Percentiles rank a stretch among this genome's conserved stretches.
Conservation (phyloP, 1,284 basidiomycete genomes). For the Cutaneotrichosporon cavernicola region DNA sequence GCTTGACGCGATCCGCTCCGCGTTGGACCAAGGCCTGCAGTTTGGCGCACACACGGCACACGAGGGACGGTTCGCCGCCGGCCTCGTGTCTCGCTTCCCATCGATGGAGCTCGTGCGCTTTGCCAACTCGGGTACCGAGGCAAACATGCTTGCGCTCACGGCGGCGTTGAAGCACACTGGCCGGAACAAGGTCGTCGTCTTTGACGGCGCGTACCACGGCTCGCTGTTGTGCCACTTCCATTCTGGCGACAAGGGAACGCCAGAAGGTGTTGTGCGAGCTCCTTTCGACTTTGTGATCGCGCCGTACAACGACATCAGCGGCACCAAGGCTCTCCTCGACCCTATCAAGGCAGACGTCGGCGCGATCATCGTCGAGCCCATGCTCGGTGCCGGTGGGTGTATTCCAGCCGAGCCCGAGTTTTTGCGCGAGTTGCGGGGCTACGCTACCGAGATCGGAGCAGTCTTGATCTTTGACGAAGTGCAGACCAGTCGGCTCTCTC, state of each 20-base stretch:
- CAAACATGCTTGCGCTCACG: conserved; percentile 56
- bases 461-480: conserved; percentile 59
- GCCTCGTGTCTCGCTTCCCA: conserved; percentile 31
- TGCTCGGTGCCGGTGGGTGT: conserved; percentile 54
- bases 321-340: conserved; percentile 43
- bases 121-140: conserved; percentile 54
- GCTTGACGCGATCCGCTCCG: conserved; percentile 25
- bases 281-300: conserved; percentile 34
- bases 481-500: conserved; percentile 38
- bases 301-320: conserved; percentile 52
- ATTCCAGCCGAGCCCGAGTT: conserved; percentile 46
- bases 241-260: conserved; percentile 11
- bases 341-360: conserved; percentile 47
- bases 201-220: conserved; percentile 36
- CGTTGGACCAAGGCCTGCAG: conserved; percentile 28
- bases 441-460: conserved; percentile 55
- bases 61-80: conserved; percentile 28
- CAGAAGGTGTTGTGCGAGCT: conserved; percentile 21
- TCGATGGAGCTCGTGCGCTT: conserved; percentile 40
- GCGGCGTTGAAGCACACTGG: conserved; percentile 53
- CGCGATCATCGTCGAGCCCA: conserved; percentile 57
- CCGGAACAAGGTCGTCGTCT: conserved; percentile 33
- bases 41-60: conserved; percentile 31
- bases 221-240: conserved; percentile 32
- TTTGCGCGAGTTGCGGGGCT: conserved; percentile 52